Evolutionary conservation across 2,329 filamentous ascomycete genomes (phyloP).

Genomic region (Trichoderma koningiopsis): DNA sequence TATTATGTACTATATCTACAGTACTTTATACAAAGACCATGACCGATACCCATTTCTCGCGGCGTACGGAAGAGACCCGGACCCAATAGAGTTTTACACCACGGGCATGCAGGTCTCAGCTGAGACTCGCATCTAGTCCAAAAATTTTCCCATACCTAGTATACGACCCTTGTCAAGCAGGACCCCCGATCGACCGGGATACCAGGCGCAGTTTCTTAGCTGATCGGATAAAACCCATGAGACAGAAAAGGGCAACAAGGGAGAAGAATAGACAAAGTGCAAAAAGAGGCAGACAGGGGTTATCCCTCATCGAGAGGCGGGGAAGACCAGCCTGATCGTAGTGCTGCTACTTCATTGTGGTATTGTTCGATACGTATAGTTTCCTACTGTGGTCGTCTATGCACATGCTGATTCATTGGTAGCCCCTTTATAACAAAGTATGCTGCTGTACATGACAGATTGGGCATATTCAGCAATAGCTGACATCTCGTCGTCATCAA

Average conservation of each 20-base stretch:
- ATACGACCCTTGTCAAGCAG: conserved; percentile 1
- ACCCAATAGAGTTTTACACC: neutral
- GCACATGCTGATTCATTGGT: neutral
- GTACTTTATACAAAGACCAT: neutral
- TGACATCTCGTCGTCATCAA: neutral
- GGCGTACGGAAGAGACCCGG: conserved; percentile 6
- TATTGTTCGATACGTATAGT: neutral
- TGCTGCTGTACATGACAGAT: neutral
- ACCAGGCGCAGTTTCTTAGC: neutral
- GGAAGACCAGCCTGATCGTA: neutral
- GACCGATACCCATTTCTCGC: neutral
- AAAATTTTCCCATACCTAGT: neutral
- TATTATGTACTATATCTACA: neutral
- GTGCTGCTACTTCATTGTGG: neutral
- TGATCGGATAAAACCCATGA: neutral
- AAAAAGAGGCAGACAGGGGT: conserved; percentile 5
- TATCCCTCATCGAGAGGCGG: neutral
- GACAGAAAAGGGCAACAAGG: neutral
- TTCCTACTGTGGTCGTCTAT: neutral
- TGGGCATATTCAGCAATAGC: neutral
- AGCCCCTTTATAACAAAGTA: neutral
- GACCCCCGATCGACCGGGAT: conserved; percentile 15
- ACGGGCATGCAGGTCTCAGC: conserved; percentile 4
- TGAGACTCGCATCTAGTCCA: neutral
- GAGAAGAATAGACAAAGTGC: neutral